A percentile compares a stretch with the other conserved stretches of the same genome.
Evolutionary conservation across 352 stramenopile genomes (phyloP).

Genomic region (Pythium aphanidermatum): DNA sequence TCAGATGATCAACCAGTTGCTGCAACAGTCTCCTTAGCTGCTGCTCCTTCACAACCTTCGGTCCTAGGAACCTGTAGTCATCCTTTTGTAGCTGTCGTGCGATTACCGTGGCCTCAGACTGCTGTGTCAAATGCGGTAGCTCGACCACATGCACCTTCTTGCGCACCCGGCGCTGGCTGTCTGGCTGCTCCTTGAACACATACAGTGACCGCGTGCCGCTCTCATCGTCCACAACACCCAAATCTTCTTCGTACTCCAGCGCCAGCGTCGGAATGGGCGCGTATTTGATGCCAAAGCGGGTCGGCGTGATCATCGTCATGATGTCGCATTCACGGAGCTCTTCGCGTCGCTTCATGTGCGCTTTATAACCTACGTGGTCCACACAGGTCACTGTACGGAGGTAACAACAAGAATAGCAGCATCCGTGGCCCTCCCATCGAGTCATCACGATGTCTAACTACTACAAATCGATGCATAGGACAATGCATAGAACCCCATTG

Average conservation of each 20-base stretch:
- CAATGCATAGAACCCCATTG: too few species aligned
- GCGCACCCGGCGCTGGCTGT: slow-evolving; percentile 5
- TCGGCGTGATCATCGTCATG: slow-evolving; percentile 61
- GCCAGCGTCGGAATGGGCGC: slow-evolving; percentile 68
- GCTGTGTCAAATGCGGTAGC: slow-evolving; percentile 47
- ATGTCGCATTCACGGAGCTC: neutral
- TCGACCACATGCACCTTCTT: slow-evolving; percentile 79
- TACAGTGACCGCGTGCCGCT: slow-evolving; percentile 42
- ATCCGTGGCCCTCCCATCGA: neutral
- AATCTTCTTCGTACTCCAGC: slow-evolving; percentile 76
- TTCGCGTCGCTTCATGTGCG: slow-evolving; percentile 4
- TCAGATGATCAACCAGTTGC: slow-evolving; percentile 49
- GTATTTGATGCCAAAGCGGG: slow-evolving; percentile 80
- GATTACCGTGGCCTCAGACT: slow-evolving; percentile 40
- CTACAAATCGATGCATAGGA: too few species aligned
- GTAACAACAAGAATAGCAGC: slow-evolving; percentile 11
- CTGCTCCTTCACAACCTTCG: slow-evolving; percentile 53
- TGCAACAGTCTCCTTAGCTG: slow-evolving; percentile 62
- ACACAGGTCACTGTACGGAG: slow-evolving; percentile 5
- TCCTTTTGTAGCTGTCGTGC: slow-evolving; percentile 54
- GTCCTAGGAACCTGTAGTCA: slow-evolving; percentile 52
- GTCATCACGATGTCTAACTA: too few species aligned
- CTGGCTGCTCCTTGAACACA: slow-evolving; percentile 29
- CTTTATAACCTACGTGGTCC: too few species aligned
- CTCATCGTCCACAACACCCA: slow-evolving; percentile 28